These are phyloP conservation scores for Paramecium tetraurelia DNA, from an alignment of 73 alveolate genomes.

Conservation along the genomic window DNA sequence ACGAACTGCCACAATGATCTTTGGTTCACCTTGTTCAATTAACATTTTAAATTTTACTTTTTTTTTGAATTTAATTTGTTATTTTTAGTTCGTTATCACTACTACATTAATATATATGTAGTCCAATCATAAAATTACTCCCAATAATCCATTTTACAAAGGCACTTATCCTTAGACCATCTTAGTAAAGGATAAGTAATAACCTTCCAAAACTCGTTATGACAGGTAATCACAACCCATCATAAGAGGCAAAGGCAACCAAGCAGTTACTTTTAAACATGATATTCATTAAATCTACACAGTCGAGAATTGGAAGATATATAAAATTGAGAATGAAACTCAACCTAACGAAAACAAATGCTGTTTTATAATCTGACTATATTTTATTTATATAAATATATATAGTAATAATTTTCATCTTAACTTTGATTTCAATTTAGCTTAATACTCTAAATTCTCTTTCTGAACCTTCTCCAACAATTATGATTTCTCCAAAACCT, in stretches of 20 bases:
- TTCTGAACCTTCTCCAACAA: not conserved
- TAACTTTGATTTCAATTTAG: constrained; percentile 17
- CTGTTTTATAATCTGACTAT: not conserved
- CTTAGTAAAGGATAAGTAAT: not conserved
- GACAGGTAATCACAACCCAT: not conserved
- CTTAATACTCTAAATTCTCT: not conserved
- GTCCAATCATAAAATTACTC: not conserved
- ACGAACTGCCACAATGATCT: constrained; percentile 98
- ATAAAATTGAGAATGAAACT: not conserved
- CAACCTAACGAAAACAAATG: not conserved
- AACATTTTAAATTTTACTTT: not conserved
- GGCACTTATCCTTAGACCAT: not conserved
- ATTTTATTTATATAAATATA: not conserved
- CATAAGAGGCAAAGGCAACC: not conserved
- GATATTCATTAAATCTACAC: not conserved
- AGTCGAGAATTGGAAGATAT: not conserved
- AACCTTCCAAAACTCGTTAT: not conserved
- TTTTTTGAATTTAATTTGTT: constrained; percentile 27
- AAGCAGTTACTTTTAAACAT: not conserved
- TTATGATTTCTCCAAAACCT: constrained; percentile 12
- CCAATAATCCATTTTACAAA: not conserved
- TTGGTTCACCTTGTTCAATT: constrained; percentile 76
- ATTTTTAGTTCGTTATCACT: constrained; percentile 23
- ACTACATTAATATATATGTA: not conserved
- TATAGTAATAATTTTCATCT: not conserved